A percentile compares a stretch with the other conserved stretches of the same genome.
These are phyloP conservation scores for Paramecium bursaria DNA, from an alignment of 73 alveolate genomes.

Conservation along the genomic window DNA sequence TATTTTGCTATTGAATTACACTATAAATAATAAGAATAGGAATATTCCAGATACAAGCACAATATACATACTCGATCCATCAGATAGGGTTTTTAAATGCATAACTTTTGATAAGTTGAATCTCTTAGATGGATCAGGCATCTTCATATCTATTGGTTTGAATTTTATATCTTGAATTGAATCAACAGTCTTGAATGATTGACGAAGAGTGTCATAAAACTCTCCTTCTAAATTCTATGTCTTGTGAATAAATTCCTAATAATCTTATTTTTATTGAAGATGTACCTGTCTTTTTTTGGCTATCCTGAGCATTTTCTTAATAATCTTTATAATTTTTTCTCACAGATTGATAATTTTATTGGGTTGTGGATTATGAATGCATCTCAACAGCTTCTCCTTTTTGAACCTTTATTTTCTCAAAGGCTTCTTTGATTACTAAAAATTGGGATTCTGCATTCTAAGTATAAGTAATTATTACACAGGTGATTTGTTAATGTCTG, in stretches of 20 bases:
- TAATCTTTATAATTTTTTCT: constrained; percentile 22
- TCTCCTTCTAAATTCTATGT: constrained; percentile 20
- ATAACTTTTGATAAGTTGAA: neutral
- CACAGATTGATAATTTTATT: constrained; percentile 54
- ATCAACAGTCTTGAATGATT: constrained; percentile 53
- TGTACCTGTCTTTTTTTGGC: neutral
- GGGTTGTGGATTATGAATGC: constrained; percentile 38
- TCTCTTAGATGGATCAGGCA: constrained; percentile 65
- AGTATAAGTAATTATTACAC: neutral
- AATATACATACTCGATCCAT: constrained; percentile 10
- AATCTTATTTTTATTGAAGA: neutral
- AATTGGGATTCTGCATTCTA: constrained; percentile 30
- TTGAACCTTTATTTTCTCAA: constrained; percentile 31
- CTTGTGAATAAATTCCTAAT: neutral
- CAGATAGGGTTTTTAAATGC: constrained; percentile 15
- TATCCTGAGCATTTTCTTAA: constrained; percentile 35
- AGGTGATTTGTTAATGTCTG: constrained; percentile 36
- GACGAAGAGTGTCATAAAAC: constrained; percentile 18
- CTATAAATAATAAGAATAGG: neutral
- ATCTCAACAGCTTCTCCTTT: constrained; percentile 63
- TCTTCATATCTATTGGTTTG: constrained; percentile 61
- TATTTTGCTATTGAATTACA: neutral
- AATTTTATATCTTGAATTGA: constrained; percentile 51
- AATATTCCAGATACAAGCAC: neutral
- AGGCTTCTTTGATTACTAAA: constrained; percentile 35